Evolutionary conservation across 305 asterid genomes (phyloP).

Genomic region (Salvia sclarea): DNA sequence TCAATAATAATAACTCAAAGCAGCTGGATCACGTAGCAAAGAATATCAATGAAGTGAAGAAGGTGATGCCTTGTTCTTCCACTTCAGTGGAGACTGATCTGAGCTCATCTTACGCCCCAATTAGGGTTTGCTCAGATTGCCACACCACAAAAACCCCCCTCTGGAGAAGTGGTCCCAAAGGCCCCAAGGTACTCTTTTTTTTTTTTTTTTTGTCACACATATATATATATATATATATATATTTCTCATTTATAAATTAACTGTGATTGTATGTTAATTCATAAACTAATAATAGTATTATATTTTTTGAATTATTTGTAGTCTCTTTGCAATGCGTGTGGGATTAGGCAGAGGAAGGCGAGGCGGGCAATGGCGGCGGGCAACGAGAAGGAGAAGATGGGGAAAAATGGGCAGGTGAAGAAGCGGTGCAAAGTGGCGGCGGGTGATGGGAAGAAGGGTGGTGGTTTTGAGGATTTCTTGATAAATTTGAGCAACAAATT

Average conservation of each 20-base stretch:
- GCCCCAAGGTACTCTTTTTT: slow-evolving; percentile 74
- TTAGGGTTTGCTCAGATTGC: slow-evolving; percentile 97
- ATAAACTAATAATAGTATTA: too few species aligned
- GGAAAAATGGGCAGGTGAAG: slow-evolving; percentile 43
- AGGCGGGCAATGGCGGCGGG: slow-evolving; percentile 79
- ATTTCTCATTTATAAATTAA: too few species aligned
- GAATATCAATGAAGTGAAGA: background rate
- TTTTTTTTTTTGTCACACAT: background rate
- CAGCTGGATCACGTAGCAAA: background rate
- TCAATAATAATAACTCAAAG: too few species aligned
- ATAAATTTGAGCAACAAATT: slow-evolving; percentile 66
- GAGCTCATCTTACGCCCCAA: slow-evolving; percentile 51
- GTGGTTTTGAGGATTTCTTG: slow-evolving; percentile 72
- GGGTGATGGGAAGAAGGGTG: slow-evolving; percentile 34
- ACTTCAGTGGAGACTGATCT: slow-evolving; percentile 46
- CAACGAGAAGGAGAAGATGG: slow-evolving; percentile 43
- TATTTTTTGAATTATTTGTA: too few species aligned
- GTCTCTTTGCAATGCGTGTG: slow-evolving; percentile 98
- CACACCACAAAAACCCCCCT: slow-evolving; percentile 97
- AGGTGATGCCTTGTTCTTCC: slow-evolving; percentile 49
- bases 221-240: too few species aligned
- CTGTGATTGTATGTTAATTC: too few species aligned
- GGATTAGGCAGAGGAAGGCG: slow-evolving; percentile 91
- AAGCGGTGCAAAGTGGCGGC: slow-evolving; percentile 50
- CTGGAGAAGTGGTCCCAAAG: slow-evolving; percentile 99